Percentiles rank a stretch among this genome's conserved stretches.
Evolutionary conservation across 805 yeast genomes (phyloP).

Genomic region (Candida namnaoensis): DNA sequence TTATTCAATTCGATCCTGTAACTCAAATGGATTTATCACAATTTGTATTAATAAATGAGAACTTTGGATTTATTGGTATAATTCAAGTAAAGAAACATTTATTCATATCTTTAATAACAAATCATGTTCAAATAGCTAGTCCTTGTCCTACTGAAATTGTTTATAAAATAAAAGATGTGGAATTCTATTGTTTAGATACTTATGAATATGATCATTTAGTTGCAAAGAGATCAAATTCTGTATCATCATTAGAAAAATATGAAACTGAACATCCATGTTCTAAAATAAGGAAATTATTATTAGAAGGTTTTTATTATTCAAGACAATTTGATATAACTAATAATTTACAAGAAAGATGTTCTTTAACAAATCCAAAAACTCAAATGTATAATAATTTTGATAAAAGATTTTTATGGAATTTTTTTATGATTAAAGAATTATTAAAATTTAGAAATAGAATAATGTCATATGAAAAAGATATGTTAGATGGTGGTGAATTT

Average conservation of each 20-base stretch:
- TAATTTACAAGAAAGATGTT: constrained; percentile 63
- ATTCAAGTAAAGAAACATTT: constrained; percentile 43
- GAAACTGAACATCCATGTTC: constrained; percentile 70
- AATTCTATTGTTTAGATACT: constrained; percentile 55
- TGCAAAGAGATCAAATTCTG: constrained; percentile 3
- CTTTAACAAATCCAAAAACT: constrained; percentile 24
- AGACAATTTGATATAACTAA: constrained; percentile 86
- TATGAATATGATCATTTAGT: constrained; percentile 38
- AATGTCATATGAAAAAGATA: constrained; percentile 44
- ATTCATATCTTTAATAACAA: constrained; percentile 51
- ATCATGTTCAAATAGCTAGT: constrained; percentile 46
- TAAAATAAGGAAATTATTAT: constrained; percentile 60
- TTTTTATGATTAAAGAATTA: constrained; percentile 73
- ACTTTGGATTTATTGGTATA: constrained; percentile 55
- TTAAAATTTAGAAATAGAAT: constrained; percentile 62
- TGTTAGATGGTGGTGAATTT: constrained; percentile 62
- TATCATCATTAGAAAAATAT: constrained; percentile 14
- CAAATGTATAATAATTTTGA: constrained; percentile 45
- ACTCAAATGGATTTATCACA: constrained; percentile 26
- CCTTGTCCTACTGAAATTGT: constrained; percentile 48
- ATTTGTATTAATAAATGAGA: constrained; percentile 29
- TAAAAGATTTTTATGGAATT: constrained; percentile 85
- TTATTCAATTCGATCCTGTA: constrained; percentile 47
- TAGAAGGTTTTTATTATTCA: constrained; percentile 85
- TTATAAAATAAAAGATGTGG: constrained; percentile 46